Conservation (phyloP, 345 rosid species). For the Linum tenue region DNA sequence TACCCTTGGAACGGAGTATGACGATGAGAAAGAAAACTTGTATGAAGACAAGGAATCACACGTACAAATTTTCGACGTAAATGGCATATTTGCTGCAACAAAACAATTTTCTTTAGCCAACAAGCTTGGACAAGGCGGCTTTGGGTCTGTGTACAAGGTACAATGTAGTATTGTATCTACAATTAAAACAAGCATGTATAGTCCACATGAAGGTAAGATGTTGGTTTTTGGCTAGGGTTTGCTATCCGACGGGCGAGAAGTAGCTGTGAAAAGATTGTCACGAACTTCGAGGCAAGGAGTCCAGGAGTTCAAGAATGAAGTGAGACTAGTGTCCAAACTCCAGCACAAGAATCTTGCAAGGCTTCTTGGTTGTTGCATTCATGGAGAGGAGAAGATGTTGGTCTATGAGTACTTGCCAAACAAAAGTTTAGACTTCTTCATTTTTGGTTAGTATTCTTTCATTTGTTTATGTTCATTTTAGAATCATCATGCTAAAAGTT, state of each 20-base stretch:
- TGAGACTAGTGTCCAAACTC: no score
- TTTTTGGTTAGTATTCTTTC: slow-evolving; percentile 43
- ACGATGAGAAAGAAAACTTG: slow-evolving; percentile 1
- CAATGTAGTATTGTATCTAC: no score
- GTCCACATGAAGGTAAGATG: no score
- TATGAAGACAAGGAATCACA: no score
- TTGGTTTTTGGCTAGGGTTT: slow-evolving; percentile 34
- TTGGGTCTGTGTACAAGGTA: background rate
- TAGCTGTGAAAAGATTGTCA: slow-evolving; percentile 69
- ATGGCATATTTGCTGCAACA: slow-evolving; percentile 19
- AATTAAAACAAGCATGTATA: no score
- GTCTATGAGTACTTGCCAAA: no score
- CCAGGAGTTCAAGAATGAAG: background rate
- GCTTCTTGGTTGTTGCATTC: no score
- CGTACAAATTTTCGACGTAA: slow-evolving; percentile 21
- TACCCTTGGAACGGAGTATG: no score
- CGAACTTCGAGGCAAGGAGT: slow-evolving; percentile 56
- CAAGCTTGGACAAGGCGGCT: slow-evolving; percentile 15
- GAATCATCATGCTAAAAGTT: no score
- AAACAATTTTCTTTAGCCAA: slow-evolving; percentile 12
- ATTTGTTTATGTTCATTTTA: background rate
- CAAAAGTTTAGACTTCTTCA: slow-evolving; percentile 29
- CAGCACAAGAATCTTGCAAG: no score
- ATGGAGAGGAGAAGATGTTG: no score
- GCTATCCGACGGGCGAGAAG: slow-evolving; percentile 48